Evolutionary conservation across 2,329 filamentous ascomycete species (phyloP), one percentile per base, ranked within the genome.

Genomic region (Fusarium transvaalense): DNA sequence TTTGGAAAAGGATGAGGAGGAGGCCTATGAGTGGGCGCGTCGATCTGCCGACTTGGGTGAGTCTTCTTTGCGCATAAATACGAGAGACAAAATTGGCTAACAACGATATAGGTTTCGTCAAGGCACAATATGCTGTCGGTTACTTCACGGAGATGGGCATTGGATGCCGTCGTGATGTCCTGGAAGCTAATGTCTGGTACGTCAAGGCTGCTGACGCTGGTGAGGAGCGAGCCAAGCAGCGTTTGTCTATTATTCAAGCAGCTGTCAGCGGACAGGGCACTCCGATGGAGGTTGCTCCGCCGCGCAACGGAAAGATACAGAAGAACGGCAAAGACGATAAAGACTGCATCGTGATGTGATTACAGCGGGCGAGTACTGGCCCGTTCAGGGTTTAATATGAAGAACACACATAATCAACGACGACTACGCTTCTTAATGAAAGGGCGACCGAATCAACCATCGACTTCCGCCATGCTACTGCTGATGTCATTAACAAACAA

Each of bases 131-230:
- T 74, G 93, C 96, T 0, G 89, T 97, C 23, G 96, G 94, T 43
- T 98, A 97, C 80, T 99, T 99, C 78, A 97, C 94, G 7, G 96
- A 99, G 79, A 97, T 97, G 92, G 96, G 96, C 66, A 97, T 99
- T 73, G 96, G 96, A 50, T 97, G 94, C 78, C 92, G 94, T 37
- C 90, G 93, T 48, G 96, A 99, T 78, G 90, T 95, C n/a, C 86
- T 99, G 42, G 94, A 97, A 79, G 95, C 96, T 71, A 99, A 99
- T 76, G 92, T 97, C 32, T 98, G 94, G 95, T 99, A 99, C 77
- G 95, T 99, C 71, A 93, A 92, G 79, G 96, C 96, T 7, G 95
- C 96, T 17, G 95, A 97, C 71, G 88, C 93, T 50, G 96, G 95
- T 46, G 94, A 98, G 75, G 92, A 96, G 74, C 89, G 94, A 60